A percentile compares a stretch with the other conserved stretches of the same genome.
Evolutionary conservation across 371 early-diverging fungal species (phyloP).

Genomic region (Zopfochytrium polystomum): DNA sequence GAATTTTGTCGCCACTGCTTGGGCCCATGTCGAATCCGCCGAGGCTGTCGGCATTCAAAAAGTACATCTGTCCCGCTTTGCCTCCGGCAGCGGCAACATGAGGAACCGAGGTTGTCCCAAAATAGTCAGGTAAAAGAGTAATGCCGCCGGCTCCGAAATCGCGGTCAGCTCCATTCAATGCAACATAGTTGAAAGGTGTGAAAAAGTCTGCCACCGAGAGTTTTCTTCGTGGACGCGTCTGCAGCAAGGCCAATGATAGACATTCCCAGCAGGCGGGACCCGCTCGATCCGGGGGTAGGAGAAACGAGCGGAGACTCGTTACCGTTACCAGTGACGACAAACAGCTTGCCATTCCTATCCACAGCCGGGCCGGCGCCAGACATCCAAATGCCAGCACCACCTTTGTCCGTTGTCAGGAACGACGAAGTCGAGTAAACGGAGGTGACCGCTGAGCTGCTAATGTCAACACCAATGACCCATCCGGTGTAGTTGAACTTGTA

Average conservation of each 20-base stretch:
- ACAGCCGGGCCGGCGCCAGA: constrained; percentile 9
- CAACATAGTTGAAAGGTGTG: constrained; percentile 12
- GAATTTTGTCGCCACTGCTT: no score
- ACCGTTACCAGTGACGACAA: constrained; percentile 12
- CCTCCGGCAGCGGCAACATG: constrained; percentile 7
- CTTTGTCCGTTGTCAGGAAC: constrained; percentile 2
- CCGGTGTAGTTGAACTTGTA: no score
- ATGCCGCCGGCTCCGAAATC: constrained; percentile 21
- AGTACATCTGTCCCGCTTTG: constrained; percentile 7
- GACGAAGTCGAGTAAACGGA: constrained; percentile 1
- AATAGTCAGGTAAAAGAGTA: constrained; percentile 7
- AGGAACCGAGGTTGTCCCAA: constrained; percentile 1
- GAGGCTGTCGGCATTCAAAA: constrained; percentile 10
- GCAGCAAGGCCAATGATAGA: no score
- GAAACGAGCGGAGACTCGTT: neutral
- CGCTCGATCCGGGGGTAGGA: neutral
- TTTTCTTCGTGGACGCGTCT: no score
- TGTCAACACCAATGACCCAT: constrained; percentile 14
- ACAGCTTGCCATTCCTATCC: constrained; percentile 9
- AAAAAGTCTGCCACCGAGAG: constrained; percentile 18
- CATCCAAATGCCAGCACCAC: constrained; percentile 17
- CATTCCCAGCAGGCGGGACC: neutral
- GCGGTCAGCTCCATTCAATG: constrained; percentile 6
- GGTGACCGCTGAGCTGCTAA: neutral
- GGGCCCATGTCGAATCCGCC: constrained; percentile 15